Percentiles rank a stretch among this genome's conserved stretches.
phyloP scores from a whole-genome alignment of 768 basidiomycete species.

The Amanita phalloides region DNA sequence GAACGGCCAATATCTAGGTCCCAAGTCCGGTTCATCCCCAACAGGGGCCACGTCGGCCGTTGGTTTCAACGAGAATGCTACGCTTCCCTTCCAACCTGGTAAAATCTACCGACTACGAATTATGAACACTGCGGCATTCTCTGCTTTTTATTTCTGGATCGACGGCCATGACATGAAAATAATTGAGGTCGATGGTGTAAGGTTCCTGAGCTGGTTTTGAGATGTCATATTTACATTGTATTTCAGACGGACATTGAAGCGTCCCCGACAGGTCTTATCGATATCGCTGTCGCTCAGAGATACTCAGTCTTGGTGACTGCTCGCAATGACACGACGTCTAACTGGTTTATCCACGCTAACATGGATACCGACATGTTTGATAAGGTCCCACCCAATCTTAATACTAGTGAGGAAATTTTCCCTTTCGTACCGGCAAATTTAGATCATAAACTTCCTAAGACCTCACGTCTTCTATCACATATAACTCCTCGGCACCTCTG shows the following conservation, averaged over 20 bases:
- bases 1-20: conserved; percentile 58
- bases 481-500: conserved; percentile 40
- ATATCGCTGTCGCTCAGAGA: conserved; percentile 79
- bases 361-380: conserved; percentile 93
- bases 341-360: conserved; percentile 88
- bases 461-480: conserved; percentile 75
- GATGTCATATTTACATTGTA: neutral
- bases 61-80: conserved; percentile 83
- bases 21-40: conserved; percentile 38
- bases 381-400: conserved; percentile 53
- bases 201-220: conserved; percentile 14
- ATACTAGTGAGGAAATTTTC: conserved; percentile 47
- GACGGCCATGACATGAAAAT: conserved; percentile 81
- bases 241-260: conserved; percentile 67
- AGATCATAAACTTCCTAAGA: conserved; percentile 30
- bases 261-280: conserved; percentile 59
- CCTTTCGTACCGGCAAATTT: neutral
- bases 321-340: conserved; percentile 70
- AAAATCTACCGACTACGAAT: conserved; percentile 87
- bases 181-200: conserved; percentile 76
- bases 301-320: conserved; percentile 91
- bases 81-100: conserved; percentile 74
- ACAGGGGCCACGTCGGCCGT: conserved; percentile 45
- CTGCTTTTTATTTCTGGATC: conserved; percentile 79
- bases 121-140: conserved; percentile 71